Evolutionary conservation across 192 early-diverging fungal genomes (phyloP).

Genomic region (Backusella mclennaniae): DNA sequence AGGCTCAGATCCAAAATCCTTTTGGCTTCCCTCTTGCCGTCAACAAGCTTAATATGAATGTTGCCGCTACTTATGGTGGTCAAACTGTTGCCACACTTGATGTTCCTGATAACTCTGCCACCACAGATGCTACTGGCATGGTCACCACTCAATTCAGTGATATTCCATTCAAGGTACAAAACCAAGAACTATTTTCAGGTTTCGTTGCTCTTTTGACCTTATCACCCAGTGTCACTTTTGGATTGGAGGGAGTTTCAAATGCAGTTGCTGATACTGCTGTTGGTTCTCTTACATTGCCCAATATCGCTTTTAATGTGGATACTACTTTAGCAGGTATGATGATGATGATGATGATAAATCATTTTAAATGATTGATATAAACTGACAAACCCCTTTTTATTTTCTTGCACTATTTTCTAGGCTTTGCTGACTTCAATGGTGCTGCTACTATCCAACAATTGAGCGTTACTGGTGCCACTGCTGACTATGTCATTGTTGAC

Average conservation of each 20-base stretch:
- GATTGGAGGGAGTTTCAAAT: conserved; percentile 26
- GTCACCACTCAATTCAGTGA: conserved; percentile 25
- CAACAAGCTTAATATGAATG: conserved; percentile 21
- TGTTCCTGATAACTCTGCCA: conserved; percentile 26
- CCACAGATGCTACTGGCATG: conserved; percentile 18
- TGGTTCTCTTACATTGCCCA: conserved; percentile 36
- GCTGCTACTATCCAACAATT: background rate
- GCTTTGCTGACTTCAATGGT: conserved; percentile 29
- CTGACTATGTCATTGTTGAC: background rate
- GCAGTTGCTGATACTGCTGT: conserved; percentile 30
- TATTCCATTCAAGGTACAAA: conserved; percentile 28
- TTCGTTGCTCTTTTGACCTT: conserved; percentile 32
- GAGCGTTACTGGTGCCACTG: background rate
- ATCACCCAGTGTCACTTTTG: conserved; percentile 16
- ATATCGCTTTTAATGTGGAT: conserved; percentile 40
- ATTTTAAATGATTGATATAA: background rate
- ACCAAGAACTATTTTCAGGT: conserved; percentile 17
- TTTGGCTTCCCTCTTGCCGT: conserved; percentile 41
- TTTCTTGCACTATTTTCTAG: background rate
- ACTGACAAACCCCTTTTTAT: background rate
- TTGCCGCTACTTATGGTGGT: conserved; percentile 25
- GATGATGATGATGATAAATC: background rate
- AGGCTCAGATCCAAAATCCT: conserved; percentile 37
- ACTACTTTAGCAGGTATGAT: conserved; percentile 34
- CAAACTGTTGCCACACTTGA: conserved; percentile 24